Percentiles rank a stretch among this genome's conserved stretches.
Conservation (phyloP, 2,329 filamentous ascomycete genomes). For the Xylariales sp. region DNA sequence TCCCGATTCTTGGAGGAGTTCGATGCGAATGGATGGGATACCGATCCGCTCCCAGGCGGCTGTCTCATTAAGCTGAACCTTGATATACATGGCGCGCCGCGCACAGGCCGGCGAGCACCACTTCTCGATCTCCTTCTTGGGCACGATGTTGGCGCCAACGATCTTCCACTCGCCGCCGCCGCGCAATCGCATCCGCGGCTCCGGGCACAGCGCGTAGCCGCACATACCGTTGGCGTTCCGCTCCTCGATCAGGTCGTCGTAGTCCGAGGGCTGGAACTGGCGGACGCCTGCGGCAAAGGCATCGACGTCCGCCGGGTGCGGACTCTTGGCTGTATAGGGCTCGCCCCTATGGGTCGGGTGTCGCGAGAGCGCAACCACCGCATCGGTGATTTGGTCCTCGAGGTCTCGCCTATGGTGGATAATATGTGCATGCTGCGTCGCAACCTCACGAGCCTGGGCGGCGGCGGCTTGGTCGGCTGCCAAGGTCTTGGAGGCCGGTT, state of each 20-base stretch:
- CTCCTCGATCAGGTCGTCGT: conserved; percentile 83
- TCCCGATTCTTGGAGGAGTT: conserved; percentile 61
- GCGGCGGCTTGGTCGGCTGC: conserved; percentile 25
- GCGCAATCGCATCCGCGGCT: conserved; percentile 52
- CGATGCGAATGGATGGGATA: conserved; percentile 50
- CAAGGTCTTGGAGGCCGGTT: conserved; percentile 47
- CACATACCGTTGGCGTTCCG: conserved; percentile 79
- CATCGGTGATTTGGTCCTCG: conserved; percentile 68
- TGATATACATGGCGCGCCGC: conserved; percentile 75
- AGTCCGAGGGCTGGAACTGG: conserved; percentile 81
- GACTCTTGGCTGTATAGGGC: conserved; percentile 15
- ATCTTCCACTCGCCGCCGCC: conserved; percentile 65
- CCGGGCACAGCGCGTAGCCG: conserved; percentile 77
- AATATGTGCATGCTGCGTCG: conserved; percentile 75
- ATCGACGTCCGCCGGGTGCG: conserved; percentile 54
- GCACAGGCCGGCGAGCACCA: conserved; percentile 86
- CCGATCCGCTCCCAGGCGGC: conserved; percentile 78
- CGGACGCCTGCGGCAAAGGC: conserved; percentile 63
- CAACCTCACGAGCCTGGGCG: conserved; percentile 54
- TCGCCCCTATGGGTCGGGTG: conserved; percentile 37
- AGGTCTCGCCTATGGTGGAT: conserved; percentile 79
- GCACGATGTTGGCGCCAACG: conserved; percentile 63
- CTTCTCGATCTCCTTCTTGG: conserved; percentile 68
- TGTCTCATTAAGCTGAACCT: conserved; percentile 81
- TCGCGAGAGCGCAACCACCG: conserved; percentile 67